Evolutionary conservation across 2,329 filamentous ascomycete species (phyloP).

Genomic region (Penicillium hordei): DNA sequence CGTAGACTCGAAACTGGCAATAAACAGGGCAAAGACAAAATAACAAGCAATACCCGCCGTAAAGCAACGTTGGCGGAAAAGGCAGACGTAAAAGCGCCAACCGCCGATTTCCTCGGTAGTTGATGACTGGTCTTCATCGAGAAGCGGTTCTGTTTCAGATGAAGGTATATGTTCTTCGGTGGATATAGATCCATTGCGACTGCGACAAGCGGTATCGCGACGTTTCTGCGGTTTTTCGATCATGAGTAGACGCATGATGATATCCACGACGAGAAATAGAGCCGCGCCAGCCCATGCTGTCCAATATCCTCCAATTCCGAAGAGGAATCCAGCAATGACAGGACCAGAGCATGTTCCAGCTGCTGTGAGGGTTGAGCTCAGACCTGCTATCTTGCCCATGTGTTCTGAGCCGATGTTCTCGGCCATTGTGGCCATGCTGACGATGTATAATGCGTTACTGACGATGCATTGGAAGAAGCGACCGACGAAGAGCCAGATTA

Average conservation of each 20-base stretch:
- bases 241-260: constrained; percentile 26
- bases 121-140: not conserved
- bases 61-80: constrained; percentile 8
- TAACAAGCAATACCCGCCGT: constrained; percentile 8
- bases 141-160: not conserved
- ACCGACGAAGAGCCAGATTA: constrained; percentile 12
- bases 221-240: constrained; percentile 6
- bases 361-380: constrained; percentile 6
- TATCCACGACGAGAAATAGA: constrained; percentile 27
- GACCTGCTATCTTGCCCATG: constrained; percentile 17
- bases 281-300: constrained; percentile 26
- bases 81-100: constrained; percentile 9
- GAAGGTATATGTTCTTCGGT: not conserved
- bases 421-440: constrained; percentile 15
- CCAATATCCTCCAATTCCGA: constrained; percentile 29
- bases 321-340: constrained; percentile 25
- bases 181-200: not conserved
- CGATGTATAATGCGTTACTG: constrained; percentile 15
- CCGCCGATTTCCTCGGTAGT: not conserved
- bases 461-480: constrained; percentile 17
- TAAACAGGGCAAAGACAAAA: constrained; percentile 12
- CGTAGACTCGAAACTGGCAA: constrained; percentile 13
- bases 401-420: constrained; percentile 16
- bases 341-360: constrained; percentile 28
- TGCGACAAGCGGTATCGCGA: not conserved